Conservation (phyloP, 345 rosid species). For the Crucihimalaya himalaica region DNA sequence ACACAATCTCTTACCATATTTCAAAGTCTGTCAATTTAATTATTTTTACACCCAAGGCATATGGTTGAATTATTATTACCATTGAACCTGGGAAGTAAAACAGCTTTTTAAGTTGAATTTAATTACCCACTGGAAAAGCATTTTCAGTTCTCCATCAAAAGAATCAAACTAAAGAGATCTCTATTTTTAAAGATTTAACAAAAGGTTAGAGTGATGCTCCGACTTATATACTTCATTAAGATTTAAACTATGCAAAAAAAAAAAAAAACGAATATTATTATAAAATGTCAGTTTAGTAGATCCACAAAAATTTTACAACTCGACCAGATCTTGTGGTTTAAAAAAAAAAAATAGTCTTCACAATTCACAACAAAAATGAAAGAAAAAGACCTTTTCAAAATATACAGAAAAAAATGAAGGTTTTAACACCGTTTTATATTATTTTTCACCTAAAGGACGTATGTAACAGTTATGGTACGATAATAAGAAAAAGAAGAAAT, state of each 20-base stretch:
- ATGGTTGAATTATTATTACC: constrained; percentile 19
- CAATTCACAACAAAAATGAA: background rate
- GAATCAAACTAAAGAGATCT: constrained; percentile 14
- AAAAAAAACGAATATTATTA: background rate
- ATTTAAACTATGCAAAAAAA: background rate
- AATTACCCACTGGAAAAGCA: constrained; percentile 30
- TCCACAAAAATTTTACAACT: background rate
- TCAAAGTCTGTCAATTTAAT: background rate
- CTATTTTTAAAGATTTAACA: constrained; percentile 17
- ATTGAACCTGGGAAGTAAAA: constrained; percentile 33
- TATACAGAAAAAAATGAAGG: background rate
- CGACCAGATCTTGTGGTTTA: background rate
- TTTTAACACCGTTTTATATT: no score
- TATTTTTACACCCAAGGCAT: background rate
- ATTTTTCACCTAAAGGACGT: background rate
- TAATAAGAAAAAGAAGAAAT: background rate
- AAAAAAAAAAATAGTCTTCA: background rate
- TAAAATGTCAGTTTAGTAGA: background rate
- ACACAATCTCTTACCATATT: background rate
- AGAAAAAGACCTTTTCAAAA: background rate
- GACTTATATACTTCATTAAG: background rate
- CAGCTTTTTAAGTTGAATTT: constrained; percentile 17
- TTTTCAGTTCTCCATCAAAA: constrained; percentile 35
- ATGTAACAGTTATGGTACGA: background rate
- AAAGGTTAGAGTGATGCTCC: constrained; percentile 23